Evolutionary conservation across 805 yeast species (phyloP).

Genomic region (Lipomyces japonicus): DNA sequence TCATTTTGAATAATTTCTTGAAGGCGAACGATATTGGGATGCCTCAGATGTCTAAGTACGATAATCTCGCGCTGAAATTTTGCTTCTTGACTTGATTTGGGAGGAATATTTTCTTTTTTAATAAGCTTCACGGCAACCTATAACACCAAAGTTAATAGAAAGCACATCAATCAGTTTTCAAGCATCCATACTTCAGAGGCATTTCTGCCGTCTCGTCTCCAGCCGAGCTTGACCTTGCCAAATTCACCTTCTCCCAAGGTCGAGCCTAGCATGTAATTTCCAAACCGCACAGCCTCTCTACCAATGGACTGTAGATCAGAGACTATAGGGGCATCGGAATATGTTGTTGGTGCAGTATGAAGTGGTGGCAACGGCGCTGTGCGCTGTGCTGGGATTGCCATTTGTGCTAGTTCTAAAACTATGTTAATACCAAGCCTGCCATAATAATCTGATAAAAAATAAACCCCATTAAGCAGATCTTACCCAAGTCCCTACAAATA

Average conservation of each 20-base stretch:
- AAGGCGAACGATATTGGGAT: conserved; percentile 87
- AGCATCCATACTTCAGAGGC: conserved; percentile 42
- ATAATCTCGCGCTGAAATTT: conserved; percentile 92
- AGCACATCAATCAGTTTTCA: background rate
- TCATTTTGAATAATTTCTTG: conserved; percentile 94
- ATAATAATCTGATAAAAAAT: too few relatives aligned
- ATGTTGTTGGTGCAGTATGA: too few relatives aligned
- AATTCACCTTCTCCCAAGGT: conserved; percentile 98
- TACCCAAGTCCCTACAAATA: too few relatives aligned
- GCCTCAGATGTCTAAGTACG: conserved; percentile 73
- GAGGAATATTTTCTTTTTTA: conserved; percentile 80
- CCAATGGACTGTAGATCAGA: conserved; percentile 23
- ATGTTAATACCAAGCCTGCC: too few relatives aligned
- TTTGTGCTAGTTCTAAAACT: too few relatives aligned
- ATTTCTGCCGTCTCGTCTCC: conserved; percentile 72
- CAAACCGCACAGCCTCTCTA: conserved; percentile 51
- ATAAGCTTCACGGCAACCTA: conserved; percentile 94
- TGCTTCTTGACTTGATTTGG: conserved; percentile 78
- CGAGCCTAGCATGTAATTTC: conserved; percentile 84
- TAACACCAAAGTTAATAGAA: conserved; percentile 29
- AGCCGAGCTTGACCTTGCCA: conserved; percentile 94
- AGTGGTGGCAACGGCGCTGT: too few relatives aligned
- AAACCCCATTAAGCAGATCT: too few relatives aligned
- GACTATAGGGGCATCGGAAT: conserved; percentile 9
- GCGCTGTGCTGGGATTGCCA: too few relatives aligned